A percentile compares a stretch with the other conserved stretches of the same genome.
Conservation (phyloP, 2,329 filamentous ascomycete genomes). For the Nemania serpens region DNA sequence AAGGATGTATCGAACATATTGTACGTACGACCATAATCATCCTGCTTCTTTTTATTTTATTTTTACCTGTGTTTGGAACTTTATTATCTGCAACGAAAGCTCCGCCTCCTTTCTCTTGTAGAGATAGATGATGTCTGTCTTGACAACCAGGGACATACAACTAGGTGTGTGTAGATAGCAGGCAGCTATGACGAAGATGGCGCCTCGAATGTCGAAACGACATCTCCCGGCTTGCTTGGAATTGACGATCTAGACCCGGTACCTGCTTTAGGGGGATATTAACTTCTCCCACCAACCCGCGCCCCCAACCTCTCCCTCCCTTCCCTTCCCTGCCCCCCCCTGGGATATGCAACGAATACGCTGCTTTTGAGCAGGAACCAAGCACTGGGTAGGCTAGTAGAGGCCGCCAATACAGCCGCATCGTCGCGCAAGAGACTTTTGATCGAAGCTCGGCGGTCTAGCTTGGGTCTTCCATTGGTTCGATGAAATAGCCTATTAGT, state of each 20-base stretch:
- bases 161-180: neutral
- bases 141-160: neutral
- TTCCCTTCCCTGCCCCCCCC: no score
- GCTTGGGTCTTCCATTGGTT: slow-evolving; percentile 2
- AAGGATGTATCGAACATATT: slow-evolving; percentile 20
- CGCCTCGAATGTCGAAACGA: neutral
- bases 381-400: no score
- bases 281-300: no score
- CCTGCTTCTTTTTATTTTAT: neutral
- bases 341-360: no score
- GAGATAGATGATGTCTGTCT: neutral
- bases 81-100: neutral
- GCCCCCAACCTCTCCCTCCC: no score
- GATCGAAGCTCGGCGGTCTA: no score
- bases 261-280: slow-evolving; percentile 3
- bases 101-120: neutral
- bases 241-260: neutral
- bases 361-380: no score
- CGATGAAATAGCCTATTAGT: slow-evolving; percentile 1
- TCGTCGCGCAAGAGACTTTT: neutral
- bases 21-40: neutral
- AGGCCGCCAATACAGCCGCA: neutral
- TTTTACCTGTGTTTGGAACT: neutral
- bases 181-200: neutral
- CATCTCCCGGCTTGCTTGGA: neutral